These are phyloP conservation scores for Xanthoconium purpureum DNA, from an alignment of 768 basidiomycete genomes.

Conservation along the genomic window DNA sequence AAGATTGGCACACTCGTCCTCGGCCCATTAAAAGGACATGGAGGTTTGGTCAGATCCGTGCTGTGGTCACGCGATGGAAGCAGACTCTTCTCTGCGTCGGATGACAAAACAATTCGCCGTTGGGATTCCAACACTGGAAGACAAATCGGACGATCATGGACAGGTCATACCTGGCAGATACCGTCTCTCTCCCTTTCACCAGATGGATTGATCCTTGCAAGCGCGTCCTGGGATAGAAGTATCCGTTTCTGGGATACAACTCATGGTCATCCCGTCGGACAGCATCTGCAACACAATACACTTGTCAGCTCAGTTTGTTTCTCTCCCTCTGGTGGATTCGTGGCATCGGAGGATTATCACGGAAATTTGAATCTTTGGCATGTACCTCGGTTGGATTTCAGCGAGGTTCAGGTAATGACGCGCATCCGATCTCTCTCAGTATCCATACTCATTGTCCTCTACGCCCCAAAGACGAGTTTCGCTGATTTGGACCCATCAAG, in stretches of 20 bases:
- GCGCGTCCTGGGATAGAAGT: background rate
- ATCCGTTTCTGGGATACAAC: background rate
- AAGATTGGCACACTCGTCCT: too few species aligned
- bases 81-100: too few species aligned
- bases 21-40: too few species aligned
- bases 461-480: too few species aligned
- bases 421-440: too few species aligned
- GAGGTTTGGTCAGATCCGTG: too few species aligned
- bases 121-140: background rate
- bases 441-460: too few species aligned
- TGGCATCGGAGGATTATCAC: background rate
- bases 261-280: background rate
- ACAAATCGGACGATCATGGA: background rate
- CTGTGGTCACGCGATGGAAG: too few species aligned
- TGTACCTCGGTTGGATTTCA: too few species aligned
- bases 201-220: background rate
- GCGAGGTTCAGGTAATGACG: too few species aligned
- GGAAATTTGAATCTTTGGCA: background rate
- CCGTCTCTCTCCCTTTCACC: background rate
- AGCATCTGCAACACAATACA: background rate
- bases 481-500: too few species aligned
- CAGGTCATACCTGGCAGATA: background rate
- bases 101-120: background rate
- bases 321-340: background rate
- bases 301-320: background rate